These are phyloP conservation scores for Malassezia obtusa DNA, from an alignment of 1,284 basidiomycete species.

Conservation along the genomic window DNA sequence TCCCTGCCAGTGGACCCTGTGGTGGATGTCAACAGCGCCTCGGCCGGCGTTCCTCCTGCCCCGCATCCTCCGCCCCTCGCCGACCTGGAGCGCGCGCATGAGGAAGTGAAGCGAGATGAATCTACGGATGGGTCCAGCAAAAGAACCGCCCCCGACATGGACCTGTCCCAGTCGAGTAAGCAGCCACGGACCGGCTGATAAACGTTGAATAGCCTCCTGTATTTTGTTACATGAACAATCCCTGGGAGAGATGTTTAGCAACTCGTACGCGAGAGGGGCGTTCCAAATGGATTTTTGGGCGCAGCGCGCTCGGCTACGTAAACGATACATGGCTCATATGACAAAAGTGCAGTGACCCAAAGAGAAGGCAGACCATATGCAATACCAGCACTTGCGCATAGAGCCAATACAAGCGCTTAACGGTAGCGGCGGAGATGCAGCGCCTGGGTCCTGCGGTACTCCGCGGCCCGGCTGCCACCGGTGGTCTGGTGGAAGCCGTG, in stretches of 20 bases:
- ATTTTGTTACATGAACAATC: too few relatives aligned
- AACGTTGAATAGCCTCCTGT: too few relatives aligned
- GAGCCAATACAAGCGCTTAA: slow-evolving; percentile 53
- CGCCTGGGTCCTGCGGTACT: slow-evolving; percentile 79
- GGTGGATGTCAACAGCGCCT: background rate
- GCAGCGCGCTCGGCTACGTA: slow-evolving; percentile 8
- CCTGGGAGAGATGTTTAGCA: too few relatives aligned
- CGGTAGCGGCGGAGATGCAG: slow-evolving; percentile 96
- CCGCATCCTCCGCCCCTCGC: background rate
- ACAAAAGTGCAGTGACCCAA: background rate
- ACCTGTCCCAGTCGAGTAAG: too few relatives aligned
- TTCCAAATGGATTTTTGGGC: slow-evolving; percentile 4
- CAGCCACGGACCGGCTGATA: too few relatives aligned
- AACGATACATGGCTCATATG: slow-evolving; percentile 2
- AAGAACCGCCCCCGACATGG: too few relatives aligned
- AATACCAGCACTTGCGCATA: background rate
- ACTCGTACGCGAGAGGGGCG: background rate
- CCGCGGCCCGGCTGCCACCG: slow-evolving; percentile 60
- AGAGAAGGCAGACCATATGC: background rate
- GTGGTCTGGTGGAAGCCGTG: slow-evolving; percentile 84
- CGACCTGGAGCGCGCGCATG: too few relatives aligned
- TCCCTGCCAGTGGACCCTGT: background rate
- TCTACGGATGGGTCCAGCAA: too few relatives aligned
- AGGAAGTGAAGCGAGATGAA: too few relatives aligned
- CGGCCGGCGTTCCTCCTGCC: background rate